Conservation (phyloP, 1,284 basidiomycete species). For the Ganoderma leucocontextum region DNA sequence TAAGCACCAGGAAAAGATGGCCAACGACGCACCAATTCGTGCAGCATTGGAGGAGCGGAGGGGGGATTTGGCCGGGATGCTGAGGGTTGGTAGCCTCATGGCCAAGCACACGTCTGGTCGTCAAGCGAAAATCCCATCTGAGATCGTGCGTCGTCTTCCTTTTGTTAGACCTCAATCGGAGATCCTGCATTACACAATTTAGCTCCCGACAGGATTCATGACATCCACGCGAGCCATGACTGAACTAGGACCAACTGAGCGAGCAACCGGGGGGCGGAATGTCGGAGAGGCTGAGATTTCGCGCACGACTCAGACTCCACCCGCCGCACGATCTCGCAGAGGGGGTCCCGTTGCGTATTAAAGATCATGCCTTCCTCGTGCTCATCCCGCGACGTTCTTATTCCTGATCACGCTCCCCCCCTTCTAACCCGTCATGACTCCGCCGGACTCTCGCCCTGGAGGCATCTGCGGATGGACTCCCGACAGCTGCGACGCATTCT, state of each 20-base stretch:
- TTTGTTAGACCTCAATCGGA: constrained; percentile 33
- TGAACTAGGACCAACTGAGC: constrained; percentile 14
- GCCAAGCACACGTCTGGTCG: constrained; percentile 13
- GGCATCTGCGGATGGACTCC: constrained; percentile 33
- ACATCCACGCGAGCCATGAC: constrained; percentile 6
- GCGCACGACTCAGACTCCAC: constrained; percentile 22
- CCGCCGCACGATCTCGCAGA: constrained; percentile 18
- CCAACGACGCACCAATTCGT: background rate
- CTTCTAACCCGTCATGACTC: constrained; percentile 20
- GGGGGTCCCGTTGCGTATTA: constrained; percentile 26
- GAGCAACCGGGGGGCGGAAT: constrained; percentile 26
- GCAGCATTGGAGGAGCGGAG: constrained; percentile 7
- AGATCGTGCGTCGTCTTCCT: constrained; percentile 24
- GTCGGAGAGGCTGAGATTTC: constrained; percentile 27
- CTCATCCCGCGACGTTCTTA: constrained; percentile 30
- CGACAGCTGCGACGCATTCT: constrained; percentile 23
- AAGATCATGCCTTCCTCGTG: constrained; percentile 24
- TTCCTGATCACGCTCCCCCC: constrained; percentile 15
- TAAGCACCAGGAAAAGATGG: background rate
- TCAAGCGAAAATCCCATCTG: constrained; percentile 10
- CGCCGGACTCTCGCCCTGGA: constrained; percentile 26
- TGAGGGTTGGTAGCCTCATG: constrained; percentile 35
- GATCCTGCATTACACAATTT: constrained; percentile 26
- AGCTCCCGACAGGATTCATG: constrained; percentile 22
- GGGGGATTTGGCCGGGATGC: constrained; percentile 14